These are phyloP conservation scores for Tetrapyrgos nigripes DNA, from an alignment of 1,284 basidiomycete species.

Conservation along the genomic window DNA sequence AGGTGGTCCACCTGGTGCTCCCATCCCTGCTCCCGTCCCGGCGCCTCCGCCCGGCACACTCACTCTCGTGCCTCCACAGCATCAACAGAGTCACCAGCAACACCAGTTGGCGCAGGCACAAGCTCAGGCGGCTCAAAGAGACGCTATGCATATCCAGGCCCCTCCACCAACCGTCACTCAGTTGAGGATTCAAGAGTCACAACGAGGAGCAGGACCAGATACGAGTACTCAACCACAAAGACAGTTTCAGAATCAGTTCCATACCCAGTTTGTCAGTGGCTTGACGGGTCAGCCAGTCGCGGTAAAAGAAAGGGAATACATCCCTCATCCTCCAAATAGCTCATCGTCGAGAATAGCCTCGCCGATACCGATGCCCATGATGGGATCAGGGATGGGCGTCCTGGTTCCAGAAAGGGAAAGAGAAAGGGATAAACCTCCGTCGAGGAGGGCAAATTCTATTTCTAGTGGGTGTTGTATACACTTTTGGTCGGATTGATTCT, in stretches of 20 bases:
- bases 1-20: not conserved
- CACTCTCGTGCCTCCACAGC: conserved; percentile 11
- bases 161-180: no score
- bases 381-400: conserved; percentile 12
- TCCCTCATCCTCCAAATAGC: not conserved
- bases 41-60: conserved; percentile 7
- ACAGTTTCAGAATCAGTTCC: conserved; percentile 19
- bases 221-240: conserved; percentile 4
- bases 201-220: not conserved
- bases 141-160: not conserved
- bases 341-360: not conserved
- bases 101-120: conserved; percentile 10
- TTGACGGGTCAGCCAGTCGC: conserved; percentile 2
- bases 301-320: no score
- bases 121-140: conserved; percentile 6
- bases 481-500: not conserved
- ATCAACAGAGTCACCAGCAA: conserved; percentile 13
- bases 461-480: no score
- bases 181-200: no score
- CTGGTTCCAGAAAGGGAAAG: conserved; percentile 34
- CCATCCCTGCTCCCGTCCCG: conserved; percentile 2
- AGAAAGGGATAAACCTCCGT: conserved; percentile 9
- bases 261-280: conserved; percentile 15
- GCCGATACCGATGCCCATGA: conserved; percentile 1
- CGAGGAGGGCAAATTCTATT: not conserved